Evolutionary conservation across 768 basidiomycete genomes (phyloP).

Genomic region (Coprinellus aureogranulatus): DNA sequence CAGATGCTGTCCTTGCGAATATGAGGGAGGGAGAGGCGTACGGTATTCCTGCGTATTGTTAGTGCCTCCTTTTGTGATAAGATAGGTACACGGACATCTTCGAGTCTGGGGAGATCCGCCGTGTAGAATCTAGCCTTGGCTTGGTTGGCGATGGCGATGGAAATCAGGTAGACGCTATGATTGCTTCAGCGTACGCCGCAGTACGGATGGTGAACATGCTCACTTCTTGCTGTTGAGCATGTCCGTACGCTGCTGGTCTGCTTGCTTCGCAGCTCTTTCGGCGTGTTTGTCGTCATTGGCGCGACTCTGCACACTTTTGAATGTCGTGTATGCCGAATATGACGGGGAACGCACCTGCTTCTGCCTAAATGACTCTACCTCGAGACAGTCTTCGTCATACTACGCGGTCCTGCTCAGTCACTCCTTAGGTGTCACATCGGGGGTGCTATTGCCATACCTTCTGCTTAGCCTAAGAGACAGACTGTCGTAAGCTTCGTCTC

Average conservation of each 20-base stretch:
- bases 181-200: neutral
- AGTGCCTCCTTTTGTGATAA: conserved; percentile 8
- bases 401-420: too few species aligned
- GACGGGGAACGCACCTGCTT: conserved; percentile 67
- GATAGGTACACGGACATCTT: conserved; percentile 56
- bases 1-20: neutral
- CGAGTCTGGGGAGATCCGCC: conserved; percentile 64
- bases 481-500: conserved; percentile 1
- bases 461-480: conserved; percentile 50
- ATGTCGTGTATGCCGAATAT: too few species aligned
- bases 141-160: conserved; percentile 66
- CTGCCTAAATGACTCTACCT: conserved; percentile 71
- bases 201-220: conserved; percentile 10
- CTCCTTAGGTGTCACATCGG: too few species aligned
- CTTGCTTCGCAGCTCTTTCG: conserved; percentile 68
- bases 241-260: conserved; percentile 70
- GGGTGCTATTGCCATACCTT: conserved; percentile 41
- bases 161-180: conserved; percentile 66
- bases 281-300: conserved; percentile 73
- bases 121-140: conserved; percentile 69
- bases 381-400: conserved; percentile 79
- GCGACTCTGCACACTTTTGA: conserved; percentile 65
- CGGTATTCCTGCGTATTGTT: conserved; percentile 59
- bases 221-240: conserved; percentile 86
- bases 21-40: conserved; percentile 31